Conservation (phyloP, 345 rosid genomes). For the Psidium friedrichsthalianum region DNA sequence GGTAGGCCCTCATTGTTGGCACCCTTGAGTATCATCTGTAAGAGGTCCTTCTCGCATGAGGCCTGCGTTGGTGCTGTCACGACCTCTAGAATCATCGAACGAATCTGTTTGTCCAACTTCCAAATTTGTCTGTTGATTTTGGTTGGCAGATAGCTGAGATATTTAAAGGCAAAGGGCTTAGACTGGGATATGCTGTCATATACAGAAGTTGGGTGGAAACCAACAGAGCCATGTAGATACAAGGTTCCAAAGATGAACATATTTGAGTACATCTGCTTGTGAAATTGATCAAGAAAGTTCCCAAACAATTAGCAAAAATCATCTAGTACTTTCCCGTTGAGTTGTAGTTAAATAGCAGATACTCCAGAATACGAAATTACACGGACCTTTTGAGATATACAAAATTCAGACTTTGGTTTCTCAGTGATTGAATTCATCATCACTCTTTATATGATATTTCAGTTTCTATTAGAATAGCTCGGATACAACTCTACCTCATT, state of each 20-base stretch:
- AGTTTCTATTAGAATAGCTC: background rate
- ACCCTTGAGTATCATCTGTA: constrained; percentile 25
- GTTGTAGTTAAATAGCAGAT: background rate
- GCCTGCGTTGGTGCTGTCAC: constrained; percentile 11
- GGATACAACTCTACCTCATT: constrained; percentile 5
- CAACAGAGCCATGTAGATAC: background rate
- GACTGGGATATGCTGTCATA: background rate
- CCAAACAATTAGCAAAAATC: background rate
- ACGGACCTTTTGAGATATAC: background rate
- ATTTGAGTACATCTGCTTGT: background rate
- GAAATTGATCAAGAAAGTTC: background rate
- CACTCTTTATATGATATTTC: background rate
- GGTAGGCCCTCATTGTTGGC: constrained; percentile 4
- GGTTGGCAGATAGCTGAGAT: constrained; percentile 20
- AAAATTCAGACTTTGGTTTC: background rate
- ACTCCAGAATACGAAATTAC: background rate
- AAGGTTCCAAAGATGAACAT: background rate
- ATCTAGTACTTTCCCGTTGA: background rate
- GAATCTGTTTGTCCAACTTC: constrained; percentile 27
- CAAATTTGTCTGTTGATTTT: constrained; percentile 23
- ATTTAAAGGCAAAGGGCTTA: background rate
- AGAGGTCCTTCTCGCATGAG: constrained; percentile 13
- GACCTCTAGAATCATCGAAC: constrained; percentile 8
- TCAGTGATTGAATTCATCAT: background rate
- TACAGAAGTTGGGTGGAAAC: background rate